phyloP scores from a whole-genome alignment of 495 filamentous ascomycete species.

The Neurospora pannonica region DNA sequence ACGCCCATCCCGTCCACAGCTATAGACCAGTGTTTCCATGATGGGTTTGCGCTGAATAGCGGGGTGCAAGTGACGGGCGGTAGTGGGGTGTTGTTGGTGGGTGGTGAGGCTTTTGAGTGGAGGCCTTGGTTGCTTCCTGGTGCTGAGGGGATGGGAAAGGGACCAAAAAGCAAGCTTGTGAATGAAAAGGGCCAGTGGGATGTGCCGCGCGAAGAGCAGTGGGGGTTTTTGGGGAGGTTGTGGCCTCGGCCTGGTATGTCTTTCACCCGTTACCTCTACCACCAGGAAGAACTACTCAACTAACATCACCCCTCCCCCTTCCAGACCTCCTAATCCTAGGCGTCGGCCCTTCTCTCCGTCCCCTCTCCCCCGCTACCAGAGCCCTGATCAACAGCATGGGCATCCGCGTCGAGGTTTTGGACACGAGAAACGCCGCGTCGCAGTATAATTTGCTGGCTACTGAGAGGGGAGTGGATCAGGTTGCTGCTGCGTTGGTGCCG shows the following conservation, averaged over 20 bases:
- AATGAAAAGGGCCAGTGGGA: constrained; percentile 79
- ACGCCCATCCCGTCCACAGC: constrained; percentile 67
- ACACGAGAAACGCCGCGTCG: constrained; percentile 88
- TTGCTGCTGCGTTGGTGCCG: constrained; percentile 84
- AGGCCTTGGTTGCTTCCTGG: constrained; percentile 68
- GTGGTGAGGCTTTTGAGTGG: constrained; percentile 84
- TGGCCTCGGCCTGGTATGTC: constrained; percentile 91
- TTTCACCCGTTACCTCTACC: too few relatives aligned
- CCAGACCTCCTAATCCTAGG: constrained; percentile 88
- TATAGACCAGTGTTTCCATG: constrained; percentile 65
- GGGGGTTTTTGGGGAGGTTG: constrained; percentile 66
- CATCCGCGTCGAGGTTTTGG: constrained; percentile 78
- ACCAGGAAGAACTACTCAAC: not conserved
- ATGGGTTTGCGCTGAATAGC: constrained; percentile 77
- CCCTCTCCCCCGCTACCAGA: constrained; percentile 66
- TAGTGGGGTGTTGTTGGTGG: constrained; percentile 63
- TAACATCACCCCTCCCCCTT: not conserved
- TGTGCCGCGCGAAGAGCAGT: constrained; percentile 49
- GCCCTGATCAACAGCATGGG: constrained; percentile 65
- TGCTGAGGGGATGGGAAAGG: not conserved
- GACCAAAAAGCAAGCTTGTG: constrained; percentile 36
- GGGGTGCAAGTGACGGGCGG: constrained; percentile 57
- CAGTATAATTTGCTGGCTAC: constrained; percentile 84
- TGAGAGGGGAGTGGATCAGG: constrained; percentile 65
- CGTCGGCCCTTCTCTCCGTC: constrained; percentile 62